These are phyloP conservation scores for Phytophthora vignae DNA, from an alignment of 352 stramenopile genomes.

Conservation along the genomic window DNA sequence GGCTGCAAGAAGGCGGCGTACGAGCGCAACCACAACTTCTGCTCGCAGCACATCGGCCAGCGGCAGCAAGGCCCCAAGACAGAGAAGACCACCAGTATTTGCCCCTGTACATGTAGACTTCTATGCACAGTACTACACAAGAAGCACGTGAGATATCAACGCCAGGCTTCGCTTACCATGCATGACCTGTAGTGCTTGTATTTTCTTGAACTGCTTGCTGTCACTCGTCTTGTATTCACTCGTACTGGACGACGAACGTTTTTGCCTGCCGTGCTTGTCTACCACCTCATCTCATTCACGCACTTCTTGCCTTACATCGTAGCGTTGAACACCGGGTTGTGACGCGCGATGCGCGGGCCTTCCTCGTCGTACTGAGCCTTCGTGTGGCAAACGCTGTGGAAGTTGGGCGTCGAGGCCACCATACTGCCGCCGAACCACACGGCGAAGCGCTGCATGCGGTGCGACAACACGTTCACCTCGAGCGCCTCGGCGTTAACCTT, in stretches of 20 bases:
- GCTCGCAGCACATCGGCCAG: conserved; percentile 40
- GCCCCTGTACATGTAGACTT: conserved; percentile 7
- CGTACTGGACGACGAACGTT: conserved; percentile 27
- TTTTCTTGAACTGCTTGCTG: conserved; percentile 31
- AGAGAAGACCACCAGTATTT: not conserved
- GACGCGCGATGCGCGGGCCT: conserved; percentile 93
- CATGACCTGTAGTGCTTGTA: conserved; percentile 33
- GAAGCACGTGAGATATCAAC: not conserved
- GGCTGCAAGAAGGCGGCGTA: conserved; percentile 50
- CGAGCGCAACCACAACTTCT: conserved; percentile 53
- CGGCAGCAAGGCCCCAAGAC: not conserved
- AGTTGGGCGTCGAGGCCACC: conserved; percentile 95
- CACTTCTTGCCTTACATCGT: conserved; percentile 79
- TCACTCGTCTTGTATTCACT: conserved; percentile 36
- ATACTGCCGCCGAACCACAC: conserved; percentile 96
- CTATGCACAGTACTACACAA: conserved; percentile 7
- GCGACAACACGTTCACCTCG: conserved; percentile 95
- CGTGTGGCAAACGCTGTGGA: conserved; percentile 96
- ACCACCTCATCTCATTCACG: conserved; percentile 1
- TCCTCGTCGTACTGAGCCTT: conserved; percentile 98
- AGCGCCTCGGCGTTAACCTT: conserved; percentile 75
- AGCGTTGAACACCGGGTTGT: conserved; percentile 96
- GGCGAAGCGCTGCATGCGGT: conserved; percentile 95
- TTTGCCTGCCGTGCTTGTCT: conserved; percentile 5
- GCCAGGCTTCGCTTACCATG: conserved; percentile 9